These are phyloP conservation scores for Pseudogymnoascus sp. DNA, from an alignment of 2,329 filamentous ascomycete species.

Conservation along the genomic window DNA sequence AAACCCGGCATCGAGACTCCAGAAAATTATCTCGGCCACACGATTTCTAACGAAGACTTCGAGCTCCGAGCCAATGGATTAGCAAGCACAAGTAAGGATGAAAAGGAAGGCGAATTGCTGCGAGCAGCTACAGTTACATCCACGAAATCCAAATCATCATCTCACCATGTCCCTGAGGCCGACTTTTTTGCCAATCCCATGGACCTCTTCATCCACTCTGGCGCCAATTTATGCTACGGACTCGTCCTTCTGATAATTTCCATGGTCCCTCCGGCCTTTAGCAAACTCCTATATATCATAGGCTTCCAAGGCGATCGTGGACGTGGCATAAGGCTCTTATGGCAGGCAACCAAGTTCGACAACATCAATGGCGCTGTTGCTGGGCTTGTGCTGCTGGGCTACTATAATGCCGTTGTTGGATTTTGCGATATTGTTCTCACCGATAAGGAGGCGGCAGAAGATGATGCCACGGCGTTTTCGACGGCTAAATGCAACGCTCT, in stretches of 20 bases:
- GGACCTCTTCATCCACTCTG: conserved; percentile 84
- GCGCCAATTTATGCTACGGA: conserved; percentile 83
- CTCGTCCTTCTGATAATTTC: conserved; percentile 81
- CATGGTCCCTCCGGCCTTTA: conserved; percentile 85
- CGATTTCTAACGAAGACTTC: conserved; percentile 36
- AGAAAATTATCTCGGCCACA: conserved; percentile 40
- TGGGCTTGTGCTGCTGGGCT: conserved; percentile 71
- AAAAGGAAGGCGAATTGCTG: background rate
- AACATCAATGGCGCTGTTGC: conserved; percentile 93
- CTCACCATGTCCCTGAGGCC: conserved; percentile 48
- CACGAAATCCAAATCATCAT: conserved; percentile 23
- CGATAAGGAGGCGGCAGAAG: conserved; percentile 43
- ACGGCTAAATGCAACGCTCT: conserved; percentile 58
- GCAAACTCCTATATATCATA: conserved; percentile 76
- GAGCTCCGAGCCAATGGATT: background rate
- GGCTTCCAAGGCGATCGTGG: conserved; percentile 87
- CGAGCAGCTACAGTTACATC: background rate
- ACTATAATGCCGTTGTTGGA: conserved; percentile 81
- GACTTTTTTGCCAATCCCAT: conserved; percentile 65
- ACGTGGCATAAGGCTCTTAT: conserved; percentile 76
- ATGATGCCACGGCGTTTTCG: conserved; percentile 66
- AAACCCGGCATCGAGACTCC: conserved; percentile 39
- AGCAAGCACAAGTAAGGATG: background rate
- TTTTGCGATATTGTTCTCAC: conserved; percentile 80
- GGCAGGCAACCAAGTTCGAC: conserved; percentile 76